Base-by-base conservation (phyloP, 345 rosid genomes). In the Hibiscus syriacus region DNA sequence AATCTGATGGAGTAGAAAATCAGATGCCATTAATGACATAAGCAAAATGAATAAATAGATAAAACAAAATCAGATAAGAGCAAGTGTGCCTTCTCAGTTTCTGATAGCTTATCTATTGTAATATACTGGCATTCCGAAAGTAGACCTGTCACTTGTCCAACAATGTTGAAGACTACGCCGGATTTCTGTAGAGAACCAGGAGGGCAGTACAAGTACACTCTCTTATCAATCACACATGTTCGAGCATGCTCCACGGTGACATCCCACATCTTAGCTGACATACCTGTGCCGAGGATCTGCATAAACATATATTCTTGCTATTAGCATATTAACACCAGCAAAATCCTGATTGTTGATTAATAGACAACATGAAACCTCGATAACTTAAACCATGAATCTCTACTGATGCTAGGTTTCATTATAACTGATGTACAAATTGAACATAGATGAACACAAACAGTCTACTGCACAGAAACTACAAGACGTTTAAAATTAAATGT, bases 181-280 rank as follows among this genome's bases (percentile, higher is more conserved):
- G 81, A 80, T 85, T 91, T 84, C 74, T 77, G 84, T 65, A 78
- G 89, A 66, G 80, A 73, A 71, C 77, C 81, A 54, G 82, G 80
- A 70, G 87, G 82, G 56, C 75, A 82, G 79, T 89, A 88, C 65
- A 85, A 73, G 73, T 79, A 80, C 20, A 84, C 72, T 66, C 83
- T 87, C 74, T 80, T 86, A 77, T 94, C 96, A 53, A 94, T 79
- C 43, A 78, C 79, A 69, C 98, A 94, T 0, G 97, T 84, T 52
- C 79, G 82, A 59, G 99, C 96, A 79, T 94, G 99, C 68, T 91
- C 97, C 54, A 89, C 73, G 0, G 96, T 88, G 52, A 91, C 86
- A 69, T 94, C 99, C 98, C 99, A 94, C 98, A 89, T 94, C 85
- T 91, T 94, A 41, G 97, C 84, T 67, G 99, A 94, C 99, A 94